Evolutionary conservation across 1,284 basidiomycete genomes (phyloP).

Genomic region (Pseudozyma thailandica): DNA sequence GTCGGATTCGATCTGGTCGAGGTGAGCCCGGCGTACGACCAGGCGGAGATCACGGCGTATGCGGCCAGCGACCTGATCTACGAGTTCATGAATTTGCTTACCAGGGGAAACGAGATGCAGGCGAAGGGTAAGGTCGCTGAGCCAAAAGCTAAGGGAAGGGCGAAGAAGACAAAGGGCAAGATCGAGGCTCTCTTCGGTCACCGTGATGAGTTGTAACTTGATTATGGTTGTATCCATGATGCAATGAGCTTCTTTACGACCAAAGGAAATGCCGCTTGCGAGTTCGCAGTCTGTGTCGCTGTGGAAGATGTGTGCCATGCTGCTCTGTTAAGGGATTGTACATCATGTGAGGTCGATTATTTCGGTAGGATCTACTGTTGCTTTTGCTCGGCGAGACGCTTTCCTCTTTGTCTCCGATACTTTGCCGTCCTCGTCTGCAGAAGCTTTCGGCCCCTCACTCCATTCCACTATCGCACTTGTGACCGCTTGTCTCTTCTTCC

Average conservation of each 20-base stretch:
- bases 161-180: conserved; percentile 16
- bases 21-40: conserved; percentile 54
- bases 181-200: conserved; percentile 20
- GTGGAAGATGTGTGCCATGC: not conserved
- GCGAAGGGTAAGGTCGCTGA: conserved; percentile 18
- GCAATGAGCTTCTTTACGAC: too few species aligned
- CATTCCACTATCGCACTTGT: not conserved
- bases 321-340: not conserved
- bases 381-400: conserved; percentile 10
- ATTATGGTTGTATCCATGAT: too few species aligned
- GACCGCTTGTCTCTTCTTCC: conserved; percentile 8
- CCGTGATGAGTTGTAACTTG: conserved; percentile 27
- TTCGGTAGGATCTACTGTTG: not conserved
- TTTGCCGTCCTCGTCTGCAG: not conserved
- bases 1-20: conserved; percentile 60
- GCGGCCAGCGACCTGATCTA: conserved; percentile 55
- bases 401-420: conserved; percentile 6
- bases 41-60: conserved; percentile 55
- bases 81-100: conserved; percentile 52
- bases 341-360: conserved; percentile 32
- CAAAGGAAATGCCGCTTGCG: too few species aligned
- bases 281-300: too few species aligned
- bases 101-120: conserved; percentile 19
- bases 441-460: not conserved
- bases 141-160: conserved; percentile 21